Conservation (phyloP, 1,284 basidiomycete species). For the Fomitopsis palustris region DNA sequence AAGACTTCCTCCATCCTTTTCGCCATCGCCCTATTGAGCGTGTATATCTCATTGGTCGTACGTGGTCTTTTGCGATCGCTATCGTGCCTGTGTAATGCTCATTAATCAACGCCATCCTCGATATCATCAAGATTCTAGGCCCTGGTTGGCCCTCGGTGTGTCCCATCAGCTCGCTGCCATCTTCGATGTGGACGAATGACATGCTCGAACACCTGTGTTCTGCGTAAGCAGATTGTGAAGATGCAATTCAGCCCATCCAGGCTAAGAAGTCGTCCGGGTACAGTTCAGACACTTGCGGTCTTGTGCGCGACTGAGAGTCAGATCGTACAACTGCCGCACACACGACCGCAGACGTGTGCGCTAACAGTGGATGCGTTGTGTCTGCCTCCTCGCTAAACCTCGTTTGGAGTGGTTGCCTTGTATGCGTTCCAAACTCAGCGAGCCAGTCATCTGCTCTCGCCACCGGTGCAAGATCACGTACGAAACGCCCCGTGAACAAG, state of each 20-base stretch:
- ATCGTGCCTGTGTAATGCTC: conserved; percentile 64
- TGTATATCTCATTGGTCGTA: conserved; percentile 79
- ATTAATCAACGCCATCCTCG: neutral
- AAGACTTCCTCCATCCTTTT: conserved; percentile 73
- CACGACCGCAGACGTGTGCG: neutral
- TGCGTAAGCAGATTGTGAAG: neutral
- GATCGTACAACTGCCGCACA: neutral
- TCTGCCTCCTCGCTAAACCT: neutral
- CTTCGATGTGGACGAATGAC: neutral
- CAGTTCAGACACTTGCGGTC: neutral
- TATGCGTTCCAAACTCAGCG: neutral
- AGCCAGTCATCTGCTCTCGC: neutral
- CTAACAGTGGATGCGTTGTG: neutral
- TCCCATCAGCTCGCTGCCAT: neutral
- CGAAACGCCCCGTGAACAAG: neutral
- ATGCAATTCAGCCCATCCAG: too few relatives aligned
- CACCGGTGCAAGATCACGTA: neutral
- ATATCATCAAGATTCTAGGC: neutral
- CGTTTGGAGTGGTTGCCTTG: neutral
- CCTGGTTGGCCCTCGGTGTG: neutral
- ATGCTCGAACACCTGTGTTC: neutral
- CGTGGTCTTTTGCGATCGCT: conserved; percentile 81
- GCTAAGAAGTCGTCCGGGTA: neutral
- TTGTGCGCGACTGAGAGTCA: neutral
- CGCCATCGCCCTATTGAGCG: conserved; percentile 69